Percentiles rank a stretch among this genome's conserved stretches.
Conservation (phyloP, 73 alveolate genomes). For the Symbiodinium pilosum region DNA sequence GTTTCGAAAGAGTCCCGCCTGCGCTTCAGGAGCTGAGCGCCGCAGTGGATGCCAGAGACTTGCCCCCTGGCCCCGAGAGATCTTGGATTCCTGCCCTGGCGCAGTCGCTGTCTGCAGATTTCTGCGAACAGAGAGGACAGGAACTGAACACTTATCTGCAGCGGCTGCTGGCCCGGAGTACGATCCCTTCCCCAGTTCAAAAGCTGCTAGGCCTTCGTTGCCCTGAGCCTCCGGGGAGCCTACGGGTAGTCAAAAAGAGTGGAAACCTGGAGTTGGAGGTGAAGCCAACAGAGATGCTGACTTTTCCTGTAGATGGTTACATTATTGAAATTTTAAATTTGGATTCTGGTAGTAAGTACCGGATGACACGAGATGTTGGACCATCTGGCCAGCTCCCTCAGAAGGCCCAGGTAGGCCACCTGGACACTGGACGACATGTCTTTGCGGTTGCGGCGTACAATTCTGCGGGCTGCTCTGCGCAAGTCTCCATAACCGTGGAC, state of each 20-base stretch:
- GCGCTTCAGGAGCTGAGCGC: slow-evolving; percentile 7
- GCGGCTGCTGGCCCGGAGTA: slow-evolving; percentile 13
- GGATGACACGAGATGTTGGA: slow-evolving; percentile 68
- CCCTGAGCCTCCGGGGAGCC: slow-evolving; percentile 72
- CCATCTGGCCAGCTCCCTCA: slow-evolving; percentile 61
- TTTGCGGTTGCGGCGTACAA: slow-evolving; percentile 70
- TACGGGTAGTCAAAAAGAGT: neutral
- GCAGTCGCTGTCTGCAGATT: slow-evolving; percentile 64
- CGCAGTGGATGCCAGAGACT: neutral
- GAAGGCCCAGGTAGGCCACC: slow-evolving; percentile 68
- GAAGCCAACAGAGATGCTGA: slow-evolving; percentile 46
- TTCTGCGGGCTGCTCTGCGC: slow-evolving; percentile 81
- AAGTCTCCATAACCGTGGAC: slow-evolving; percentile 73
- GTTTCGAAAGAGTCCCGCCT: neutral
- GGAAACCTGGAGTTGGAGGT: slow-evolving; percentile 60
- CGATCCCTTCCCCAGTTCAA: neutral
- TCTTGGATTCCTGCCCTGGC: slow-evolving; percentile 77
- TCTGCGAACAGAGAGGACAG: slow-evolving; percentile 78
- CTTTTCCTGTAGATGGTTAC: slow-evolving; percentile 70
- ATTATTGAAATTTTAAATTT: slow-evolving; percentile 56
- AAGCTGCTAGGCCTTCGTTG: slow-evolving; percentile 21
- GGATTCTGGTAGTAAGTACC: slow-evolving; percentile 58
- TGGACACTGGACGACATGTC: slow-evolving; percentile 40
- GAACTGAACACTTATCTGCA: slow-evolving; percentile 37
- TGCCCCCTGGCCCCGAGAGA: slow-evolving; percentile 10